Evolutionary conservation across 306 rosid species (phyloP).

Genomic region (Chamaecrista fasciculata): DNA sequence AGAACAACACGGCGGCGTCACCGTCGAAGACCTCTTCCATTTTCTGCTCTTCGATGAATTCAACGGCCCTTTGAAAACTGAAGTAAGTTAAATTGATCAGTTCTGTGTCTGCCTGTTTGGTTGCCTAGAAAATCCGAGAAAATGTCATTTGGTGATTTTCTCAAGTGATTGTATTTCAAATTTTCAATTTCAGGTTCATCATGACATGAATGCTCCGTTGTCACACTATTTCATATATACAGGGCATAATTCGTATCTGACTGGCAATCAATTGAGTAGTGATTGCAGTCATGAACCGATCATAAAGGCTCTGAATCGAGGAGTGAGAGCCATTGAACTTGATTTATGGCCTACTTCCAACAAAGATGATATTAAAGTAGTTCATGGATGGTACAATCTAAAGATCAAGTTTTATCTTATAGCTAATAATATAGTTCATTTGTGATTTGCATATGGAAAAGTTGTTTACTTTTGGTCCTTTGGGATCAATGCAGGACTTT

Average conservation of each 20-base stretch:
- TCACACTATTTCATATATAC: conserved; percentile 94
- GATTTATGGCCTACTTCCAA: conserved; percentile 89
- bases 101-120: conserved; percentile 9
- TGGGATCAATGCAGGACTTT: conserved; percentile 64
- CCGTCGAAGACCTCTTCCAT: conserved; percentile 54
- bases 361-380: conserved; percentile 73
- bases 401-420: not conserved
- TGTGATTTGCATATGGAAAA: not conserved
- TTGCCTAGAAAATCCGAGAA: not conserved
- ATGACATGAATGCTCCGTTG: conserved; percentile 86
- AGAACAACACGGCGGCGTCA: conserved; percentile 23
- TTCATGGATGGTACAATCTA: conserved; percentile 79
- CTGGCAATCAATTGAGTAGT: conserved; percentile 89
- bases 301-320: conserved; percentile 64
- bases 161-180: too few species aligned
- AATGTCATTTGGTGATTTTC: not conserved
- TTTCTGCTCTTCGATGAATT: conserved; percentile 53
- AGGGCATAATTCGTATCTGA: conserved; percentile 92
- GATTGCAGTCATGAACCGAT: conserved; percentile 86
- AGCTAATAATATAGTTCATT: too few species aligned
- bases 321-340: conserved; percentile 79
- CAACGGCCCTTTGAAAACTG: conserved; percentile 53
- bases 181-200: conserved; percentile 84
- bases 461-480: not conserved
- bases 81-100: too few species aligned